Evolutionary conservation across 768 basidiomycete genomes (phyloP).

Genomic region (Artomyces pyxidatus): DNA sequence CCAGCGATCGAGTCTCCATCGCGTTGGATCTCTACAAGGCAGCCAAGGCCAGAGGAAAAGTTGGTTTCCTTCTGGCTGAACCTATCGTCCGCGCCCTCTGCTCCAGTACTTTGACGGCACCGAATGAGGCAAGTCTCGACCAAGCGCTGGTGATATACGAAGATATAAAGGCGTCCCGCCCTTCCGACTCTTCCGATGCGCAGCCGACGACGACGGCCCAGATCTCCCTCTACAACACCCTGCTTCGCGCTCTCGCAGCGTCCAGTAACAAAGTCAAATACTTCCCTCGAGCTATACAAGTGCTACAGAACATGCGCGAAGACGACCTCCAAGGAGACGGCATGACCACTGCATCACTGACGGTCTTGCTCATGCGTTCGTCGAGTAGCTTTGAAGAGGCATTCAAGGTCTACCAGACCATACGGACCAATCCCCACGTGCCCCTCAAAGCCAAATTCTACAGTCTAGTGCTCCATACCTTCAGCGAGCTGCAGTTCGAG

Average conservation of each 20-base stretch:
- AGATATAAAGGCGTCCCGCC: conserved; percentile 25
- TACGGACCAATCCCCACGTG: conserved; percentile 22
- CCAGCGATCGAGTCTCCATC: too few relatives aligned
- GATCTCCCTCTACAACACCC: conserved; percentile 40
- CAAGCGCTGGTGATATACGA: conserved; percentile 46
- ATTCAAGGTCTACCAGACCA: conserved; percentile 48
- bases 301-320: conserved; percentile 61
- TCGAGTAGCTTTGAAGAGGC: conserved; percentile 49
- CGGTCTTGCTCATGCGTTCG: conserved; percentile 63
- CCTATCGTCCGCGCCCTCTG: conserved; percentile 48
- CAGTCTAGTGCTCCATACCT: conserved; percentile 52
- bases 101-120: conserved; percentile 25
- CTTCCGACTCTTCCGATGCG: too few relatives aligned
- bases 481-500: conserved; percentile 49
- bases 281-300: conserved; percentile 34
- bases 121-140: conserved; percentile 38
- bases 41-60: conserved; percentile 34
- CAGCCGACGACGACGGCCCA: conserved; percentile 10
- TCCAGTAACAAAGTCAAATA: conserved; percentile 40
- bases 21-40: conserved; percentile 45
- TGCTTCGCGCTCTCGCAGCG: conserved; percentile 28
- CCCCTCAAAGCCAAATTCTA: conserved; percentile 53
- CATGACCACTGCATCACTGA: conserved; percentile 39
- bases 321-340: conserved; percentile 39
- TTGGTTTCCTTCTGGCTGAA: conserved; percentile 41